Percentiles rank a stretch among this genome's conserved stretches.
Conservation (phyloP, 2,329 filamentous ascomycete genomes). For the Beauveria brongniartii region DNA sequence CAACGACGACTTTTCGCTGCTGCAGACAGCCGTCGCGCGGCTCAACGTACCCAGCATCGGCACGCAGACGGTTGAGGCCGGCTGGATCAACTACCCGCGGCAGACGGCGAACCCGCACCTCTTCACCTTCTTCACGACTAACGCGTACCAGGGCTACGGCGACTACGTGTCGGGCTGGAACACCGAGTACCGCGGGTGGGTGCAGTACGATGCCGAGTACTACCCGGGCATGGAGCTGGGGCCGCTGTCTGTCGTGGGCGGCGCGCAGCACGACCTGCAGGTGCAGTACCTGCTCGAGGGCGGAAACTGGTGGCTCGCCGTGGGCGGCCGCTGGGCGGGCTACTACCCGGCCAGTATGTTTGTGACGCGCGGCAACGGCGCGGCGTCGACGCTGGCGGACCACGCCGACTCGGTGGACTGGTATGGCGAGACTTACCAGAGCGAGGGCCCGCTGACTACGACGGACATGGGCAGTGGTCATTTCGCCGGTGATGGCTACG, state of each 20-base stretch:
- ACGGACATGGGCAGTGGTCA: conserved; percentile 14
- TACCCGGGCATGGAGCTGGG: conserved; percentile 12
- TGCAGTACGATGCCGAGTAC: conserved; percentile 10
- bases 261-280: conserved; percentile 7
- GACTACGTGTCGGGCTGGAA: conserved; percentile 11
- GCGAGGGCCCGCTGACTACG: conserved; percentile 6
- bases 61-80: conserved; percentile 11
- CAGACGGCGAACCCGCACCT: conserved; percentile 8
- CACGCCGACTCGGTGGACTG: conserved; percentile 7
- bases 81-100: conserved; percentile 12
- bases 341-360: conserved; percentile 11
- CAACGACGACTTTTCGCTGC: conserved; percentile 12
- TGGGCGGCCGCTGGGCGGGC: conserved; percentile 9
- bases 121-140: conserved; percentile 12
- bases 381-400: conserved; percentile 6
- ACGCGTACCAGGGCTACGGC: conserved; percentile 7
- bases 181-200: conserved; percentile 12
- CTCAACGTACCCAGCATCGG: conserved; percentile 4
- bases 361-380: background rate
- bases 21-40: conserved; percentile 9
- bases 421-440: conserved; percentile 13
- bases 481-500: conserved; percentile 7
- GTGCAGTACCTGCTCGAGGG: conserved; percentile 3
- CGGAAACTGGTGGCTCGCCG: conserved; percentile 12
- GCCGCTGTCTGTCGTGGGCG: conserved; percentile 6